Base-by-base conservation (phyloP, 2,329 filamentous ascomycete genomes). In the Aspergillus sp. region DNA sequence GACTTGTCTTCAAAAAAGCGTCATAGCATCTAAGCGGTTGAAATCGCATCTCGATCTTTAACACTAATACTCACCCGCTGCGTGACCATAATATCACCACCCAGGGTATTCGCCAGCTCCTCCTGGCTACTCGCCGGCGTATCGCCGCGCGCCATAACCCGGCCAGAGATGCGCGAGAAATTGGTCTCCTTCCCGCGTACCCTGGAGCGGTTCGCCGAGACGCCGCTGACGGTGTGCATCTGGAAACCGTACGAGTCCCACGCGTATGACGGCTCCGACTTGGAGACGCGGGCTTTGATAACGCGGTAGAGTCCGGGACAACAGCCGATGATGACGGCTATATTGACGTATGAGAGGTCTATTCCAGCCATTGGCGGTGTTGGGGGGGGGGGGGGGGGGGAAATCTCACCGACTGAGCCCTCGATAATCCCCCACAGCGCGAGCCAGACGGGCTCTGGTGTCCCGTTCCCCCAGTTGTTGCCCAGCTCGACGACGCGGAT, bases 341-440 rank as follows among this genome's bases (percentile, higher is more conserved):
- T 3, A 20, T 11, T 7, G 38, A 20, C n/a, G 10, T 14, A 46
- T 11, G 41, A 34, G 17, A 49, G 11, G 2, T 14, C 5, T 17
- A 44, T 34, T 16, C 13, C 42, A 52, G 34, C 63, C 6, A 13
- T 16, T 6, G 29, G 29, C 6, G 29, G 29, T 32, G 13, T 32
- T 32, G 13, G 6, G 29, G 13, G 6, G 13, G 6, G 29, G 6
- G 29, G 6, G 29, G 6, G 29, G 6, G 29, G 5, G n/a, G 25
- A 29, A 29, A 29, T 6, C 40, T 17, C 5, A 71, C 70, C 70
- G 45, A 70, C 69, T 21, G 69, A 62, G 9, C 61, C 60, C 54
- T 74, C 71, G 29, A 72, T 65, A 10, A 67, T 64, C 6, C 64
- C 68, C 71, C 71, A 73, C 16, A 73, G 53, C 5, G 66, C 64